These are phyloP conservation scores for Ogataea minuta DNA, from an alignment of 805 yeast genomes.

Conservation along the genomic window DNA sequence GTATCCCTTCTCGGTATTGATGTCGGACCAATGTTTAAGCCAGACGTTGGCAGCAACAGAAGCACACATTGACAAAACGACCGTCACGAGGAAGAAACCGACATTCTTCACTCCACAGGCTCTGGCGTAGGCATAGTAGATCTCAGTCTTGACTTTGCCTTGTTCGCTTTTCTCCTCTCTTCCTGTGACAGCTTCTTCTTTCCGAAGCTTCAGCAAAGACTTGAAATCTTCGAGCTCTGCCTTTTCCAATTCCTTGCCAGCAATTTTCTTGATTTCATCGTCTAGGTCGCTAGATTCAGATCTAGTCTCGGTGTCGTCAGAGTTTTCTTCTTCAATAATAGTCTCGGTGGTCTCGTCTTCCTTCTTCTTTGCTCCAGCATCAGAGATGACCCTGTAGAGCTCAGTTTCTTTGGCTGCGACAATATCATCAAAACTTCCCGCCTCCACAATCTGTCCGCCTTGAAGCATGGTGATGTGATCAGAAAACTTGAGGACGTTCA, in stretches of 20 bases:
- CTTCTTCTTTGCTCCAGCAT: conserved; percentile 51
- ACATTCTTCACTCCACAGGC: conserved; percentile 81
- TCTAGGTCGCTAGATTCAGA: conserved; percentile 23
- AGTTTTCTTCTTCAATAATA: conserved; percentile 17
- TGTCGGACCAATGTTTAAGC: conserved; percentile 97
- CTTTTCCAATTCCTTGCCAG: conserved; percentile 48
- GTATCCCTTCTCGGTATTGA: conserved; percentile 62
- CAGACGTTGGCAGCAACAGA: conserved; percentile 78
- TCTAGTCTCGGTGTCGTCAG: conserved; percentile 12
- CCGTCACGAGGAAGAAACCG: conserved; percentile 49
- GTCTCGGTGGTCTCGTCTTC: conserved; percentile 15
- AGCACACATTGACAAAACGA: conserved; percentile 56
- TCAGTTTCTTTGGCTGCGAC: conserved; percentile 39
- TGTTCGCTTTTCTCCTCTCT: conserved; percentile 82
- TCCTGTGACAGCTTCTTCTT: conserved; percentile 41
- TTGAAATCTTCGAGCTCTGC: conserved; percentile 55
- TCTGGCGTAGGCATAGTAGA: conserved; percentile 77
- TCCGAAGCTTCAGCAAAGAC: conserved; percentile 27
- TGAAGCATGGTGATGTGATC: conserved; percentile 64
- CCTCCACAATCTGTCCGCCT: conserved; percentile 67
- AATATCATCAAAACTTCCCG: conserved; percentile 58
- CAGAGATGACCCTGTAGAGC: conserved; percentile 53
- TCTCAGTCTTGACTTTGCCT: conserved; percentile 89
- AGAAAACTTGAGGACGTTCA: conserved; percentile 77
- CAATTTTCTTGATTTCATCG: conserved; percentile 34